Conservation (phyloP, 805 yeast species). For the Barnettozyma sp. region DNA sequence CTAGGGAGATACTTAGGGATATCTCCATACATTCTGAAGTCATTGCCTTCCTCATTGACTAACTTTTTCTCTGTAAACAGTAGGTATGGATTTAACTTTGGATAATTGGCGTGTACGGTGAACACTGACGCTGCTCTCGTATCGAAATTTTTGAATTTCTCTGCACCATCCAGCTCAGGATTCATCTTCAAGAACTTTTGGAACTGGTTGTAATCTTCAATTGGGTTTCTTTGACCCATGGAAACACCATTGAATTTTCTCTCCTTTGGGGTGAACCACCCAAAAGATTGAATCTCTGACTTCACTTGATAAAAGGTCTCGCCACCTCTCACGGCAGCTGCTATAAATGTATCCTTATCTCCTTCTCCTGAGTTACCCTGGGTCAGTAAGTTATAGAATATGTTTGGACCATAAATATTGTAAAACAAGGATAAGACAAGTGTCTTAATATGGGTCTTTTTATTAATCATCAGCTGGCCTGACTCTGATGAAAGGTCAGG, state of each 20-base stretch:
- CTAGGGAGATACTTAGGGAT: slow-evolving; percentile 25
- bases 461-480: slow-evolving; percentile 61
- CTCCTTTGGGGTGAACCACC: slow-evolving; percentile 21
- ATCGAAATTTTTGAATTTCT: slow-evolving; percentile 13
- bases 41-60: slow-evolving; percentile 15
- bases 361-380: slow-evolving; percentile 78
- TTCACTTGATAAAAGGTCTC: slow-evolving; percentile 43
- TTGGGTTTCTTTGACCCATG: slow-evolving; percentile 71
- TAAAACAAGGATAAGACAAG: slow-evolving; percentile 55
- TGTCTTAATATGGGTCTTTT: slow-evolving; percentile 50
- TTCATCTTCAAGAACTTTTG: slow-evolving; percentile 4
- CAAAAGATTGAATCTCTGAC: slow-evolving; percentile 23
- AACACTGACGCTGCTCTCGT: slow-evolving; percentile 19
- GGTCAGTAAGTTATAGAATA: slow-evolving; percentile 59
- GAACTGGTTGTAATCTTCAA: slow-evolving; percentile 41
- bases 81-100: slow-evolving; percentile 30
- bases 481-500: slow-evolving; percentile 67
- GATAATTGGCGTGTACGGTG: slow-evolving; percentile 33
- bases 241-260: slow-evolving; percentile 56
- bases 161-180: slow-evolving; percentile 6
- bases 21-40: slow-evolving; percentile 24
- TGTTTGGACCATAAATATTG: slow-evolving; percentile 58
- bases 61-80: slow-evolving; percentile 21
- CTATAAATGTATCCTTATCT: slow-evolving; percentile 69
- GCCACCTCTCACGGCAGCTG: slow-evolving; percentile 42